These are phyloP conservation scores for Miamiensis avidus DNA, from an alignment of 169 alveolate species.

Conservation along the genomic window DNA sequence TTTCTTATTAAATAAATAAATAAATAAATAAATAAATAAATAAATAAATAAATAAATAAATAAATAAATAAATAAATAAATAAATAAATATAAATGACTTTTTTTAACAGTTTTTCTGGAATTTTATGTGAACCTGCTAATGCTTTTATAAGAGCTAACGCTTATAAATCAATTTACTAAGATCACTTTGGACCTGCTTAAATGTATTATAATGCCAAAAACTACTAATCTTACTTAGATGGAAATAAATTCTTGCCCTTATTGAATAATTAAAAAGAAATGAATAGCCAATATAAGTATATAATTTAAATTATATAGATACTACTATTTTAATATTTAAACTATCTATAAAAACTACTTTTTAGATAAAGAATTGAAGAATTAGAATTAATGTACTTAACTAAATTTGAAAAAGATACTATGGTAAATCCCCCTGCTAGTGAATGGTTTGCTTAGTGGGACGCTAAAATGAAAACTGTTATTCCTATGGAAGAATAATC, in stretches of 20 bases:
- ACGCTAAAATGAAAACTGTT: not conserved
- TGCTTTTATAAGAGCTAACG: not conserved
- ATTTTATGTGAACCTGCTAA: constrained; percentile 16
- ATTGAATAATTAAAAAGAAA: not conserved
- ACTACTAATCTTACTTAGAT: not conserved
- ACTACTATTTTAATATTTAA: no score
- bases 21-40: no score
- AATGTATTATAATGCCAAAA: not conserved
- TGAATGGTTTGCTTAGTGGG: not conserved
- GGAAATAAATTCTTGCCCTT: not conserved
- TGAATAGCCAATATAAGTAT: no score
- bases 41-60: no score
- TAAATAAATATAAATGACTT: no score
- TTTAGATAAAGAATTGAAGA: not conserved
- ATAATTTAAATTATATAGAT: no score
- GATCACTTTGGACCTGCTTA: constrained; percentile 31
- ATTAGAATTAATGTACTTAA: not conserved
- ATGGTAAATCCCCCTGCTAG: not conserved
- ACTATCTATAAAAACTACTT: no score
- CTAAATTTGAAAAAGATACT: not conserved
- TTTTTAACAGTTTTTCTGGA: not conserved
- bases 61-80: no score
- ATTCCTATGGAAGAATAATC: not conserved
- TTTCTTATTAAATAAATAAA: no score
- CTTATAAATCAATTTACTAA: constrained; percentile 1